phyloP scores from a whole-genome alignment of 2,329 filamentous ascomycete species.

The Fusarium sp. region DNA sequence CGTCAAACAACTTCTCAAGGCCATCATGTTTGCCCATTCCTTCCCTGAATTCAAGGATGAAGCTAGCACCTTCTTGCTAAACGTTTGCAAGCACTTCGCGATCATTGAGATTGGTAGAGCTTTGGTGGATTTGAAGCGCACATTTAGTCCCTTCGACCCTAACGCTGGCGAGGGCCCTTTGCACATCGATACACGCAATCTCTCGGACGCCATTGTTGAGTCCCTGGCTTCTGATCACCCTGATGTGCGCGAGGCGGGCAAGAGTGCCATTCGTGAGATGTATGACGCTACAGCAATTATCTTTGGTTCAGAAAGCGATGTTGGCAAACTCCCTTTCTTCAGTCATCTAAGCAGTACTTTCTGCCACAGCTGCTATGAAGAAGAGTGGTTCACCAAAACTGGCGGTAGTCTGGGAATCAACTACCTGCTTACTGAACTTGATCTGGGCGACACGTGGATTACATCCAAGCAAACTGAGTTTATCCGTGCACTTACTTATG shows the following conservation, averaged over 20 bases:
- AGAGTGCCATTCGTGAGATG: conserved; percentile 80
- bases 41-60: conserved; percentile 82
- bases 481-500: conserved; percentile 90
- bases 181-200: conserved; percentile 83
- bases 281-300: conserved; percentile 81
- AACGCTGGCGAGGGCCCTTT: conserved; percentile 87
- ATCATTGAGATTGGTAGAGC: conserved; percentile 89
- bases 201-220: conserved; percentile 91
- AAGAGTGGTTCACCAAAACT: conserved; percentile 98
- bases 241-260: conserved; percentile 83
- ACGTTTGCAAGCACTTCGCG: conserved; percentile 89
- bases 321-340: conserved; percentile 86
- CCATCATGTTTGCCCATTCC: conserved; percentile 85
- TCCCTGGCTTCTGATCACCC: conserved; percentile 86
- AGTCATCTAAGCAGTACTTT: conserved; percentile 83
- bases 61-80: conserved; percentile 78
- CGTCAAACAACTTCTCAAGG: conserved; percentile 88
- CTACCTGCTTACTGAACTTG: conserved; percentile 84
- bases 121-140: conserved; percentile 82
- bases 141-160: conserved; percentile 82
- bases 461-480: conserved; percentile 86
- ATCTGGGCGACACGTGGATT: conserved; percentile 87
- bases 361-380: conserved; percentile 94
- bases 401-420: conserved; percentile 92
- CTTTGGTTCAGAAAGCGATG: conserved; percentile 77